These are phyloP conservation scores for Volutella citrinella DNA, from an alignment of 2,329 filamentous ascomycete species.

Conservation along the genomic window DNA sequence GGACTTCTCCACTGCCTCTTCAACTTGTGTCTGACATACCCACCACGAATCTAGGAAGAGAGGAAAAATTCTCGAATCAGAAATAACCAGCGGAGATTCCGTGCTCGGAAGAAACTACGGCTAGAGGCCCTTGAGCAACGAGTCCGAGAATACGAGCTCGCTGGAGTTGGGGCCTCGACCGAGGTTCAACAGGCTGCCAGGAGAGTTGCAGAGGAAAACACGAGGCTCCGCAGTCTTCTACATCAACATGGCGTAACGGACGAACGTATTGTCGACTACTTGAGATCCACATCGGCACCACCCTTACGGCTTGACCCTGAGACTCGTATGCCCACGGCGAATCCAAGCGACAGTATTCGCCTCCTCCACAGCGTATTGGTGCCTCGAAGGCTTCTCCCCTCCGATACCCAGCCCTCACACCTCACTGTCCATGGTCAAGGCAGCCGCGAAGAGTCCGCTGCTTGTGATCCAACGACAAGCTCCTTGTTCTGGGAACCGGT, in stretches of 20 bases:
- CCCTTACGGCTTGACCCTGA: constrained; percentile 19
- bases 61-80: constrained; percentile 55
- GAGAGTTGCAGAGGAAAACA: constrained; percentile 68
- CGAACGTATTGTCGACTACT: constrained; percentile 46
- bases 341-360: constrained; percentile 26
- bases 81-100: constrained; percentile 75
- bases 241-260: constrained; percentile 55
- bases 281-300: constrained; percentile 24
- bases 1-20: too few species aligned
- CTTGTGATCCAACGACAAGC: constrained; percentile 30
- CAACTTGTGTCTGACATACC: too few species aligned
- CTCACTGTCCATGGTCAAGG: constrained; percentile 28
- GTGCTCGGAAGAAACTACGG: constrained; percentile 71
- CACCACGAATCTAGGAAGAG: too few species aligned
- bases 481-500: constrained; percentile 33
- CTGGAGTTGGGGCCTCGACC: constrained; percentile 65
- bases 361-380: constrained; percentile 36
- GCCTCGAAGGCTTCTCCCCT: constrained; percentile 31
- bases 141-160: constrained; percentile 56
- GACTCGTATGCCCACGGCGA: constrained; percentile 18
- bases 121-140: constrained; percentile 66
- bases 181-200: constrained; percentile 70
- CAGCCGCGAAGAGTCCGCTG: constrained; percentile 31
- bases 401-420: constrained; percentile 26
- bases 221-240: constrained; percentile 58